A percentile compares a stretch with the other conserved stretches of the same genome.
phyloP scores from a whole-genome alignment of 2,329 filamentous ascomycete species.

The Curvularia verruculosa region DNA sequence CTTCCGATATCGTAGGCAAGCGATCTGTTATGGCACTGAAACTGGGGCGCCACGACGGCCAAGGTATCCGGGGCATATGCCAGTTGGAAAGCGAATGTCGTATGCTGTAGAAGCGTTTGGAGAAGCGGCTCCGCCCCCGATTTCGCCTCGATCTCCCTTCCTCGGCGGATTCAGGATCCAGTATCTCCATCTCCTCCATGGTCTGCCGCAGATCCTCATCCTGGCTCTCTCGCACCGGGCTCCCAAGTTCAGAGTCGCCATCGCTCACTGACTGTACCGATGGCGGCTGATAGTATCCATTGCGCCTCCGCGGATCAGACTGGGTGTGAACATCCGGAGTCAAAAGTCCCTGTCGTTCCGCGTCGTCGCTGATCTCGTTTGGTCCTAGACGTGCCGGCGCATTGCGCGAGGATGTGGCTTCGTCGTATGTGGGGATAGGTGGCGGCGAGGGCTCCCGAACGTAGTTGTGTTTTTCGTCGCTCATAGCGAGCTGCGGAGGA shows the following conservation, averaged over 20 bases:
- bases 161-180: slow-evolving; percentile 46
- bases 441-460: slow-evolving; percentile 57
- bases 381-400: slow-evolving; percentile 58
- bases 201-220: slow-evolving; percentile 71
- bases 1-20: slow-evolving; percentile 54
- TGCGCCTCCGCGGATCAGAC: slow-evolving; percentile 41
- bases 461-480: slow-evolving; percentile 50
- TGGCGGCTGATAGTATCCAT: slow-evolving; percentile 71
- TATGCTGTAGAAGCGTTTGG: slow-evolving; percentile 63
- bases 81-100: slow-evolving; percentile 64
- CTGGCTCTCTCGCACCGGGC: slow-evolving; percentile 61
- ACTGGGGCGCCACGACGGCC: slow-evolving; percentile 33
- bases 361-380: slow-evolving; percentile 70
- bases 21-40: slow-evolving; percentile 42
- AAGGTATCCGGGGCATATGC: slow-evolving; percentile 54
- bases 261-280: slow-evolving; percentile 83
- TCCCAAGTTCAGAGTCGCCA: slow-evolving; percentile 54
- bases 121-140: slow-evolving; percentile 51
- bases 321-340: slow-evolving; percentile 53
- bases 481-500: slow-evolving; percentile 35
- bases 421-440: slow-evolving; percentile 83
- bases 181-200: slow-evolving; percentile 72
- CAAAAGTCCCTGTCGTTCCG: slow-evolving; percentile 79
- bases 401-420: slow-evolving; percentile 68
- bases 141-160: slow-evolving; percentile 38